Conservation (phyloP, 2,329 filamentous ascomycete genomes). For the Orbilia ellipsospora region DNA sequence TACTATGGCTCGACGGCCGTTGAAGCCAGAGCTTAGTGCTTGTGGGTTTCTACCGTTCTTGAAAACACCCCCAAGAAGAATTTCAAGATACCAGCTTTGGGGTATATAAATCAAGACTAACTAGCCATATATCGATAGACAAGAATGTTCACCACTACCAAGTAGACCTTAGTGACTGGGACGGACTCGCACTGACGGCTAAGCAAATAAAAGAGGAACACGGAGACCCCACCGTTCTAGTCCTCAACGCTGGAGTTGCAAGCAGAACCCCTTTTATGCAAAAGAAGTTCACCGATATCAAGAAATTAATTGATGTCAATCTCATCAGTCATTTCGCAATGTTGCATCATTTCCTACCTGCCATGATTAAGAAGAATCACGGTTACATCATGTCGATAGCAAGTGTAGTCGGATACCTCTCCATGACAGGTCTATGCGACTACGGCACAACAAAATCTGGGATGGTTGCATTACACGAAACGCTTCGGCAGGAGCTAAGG, state of each 20-base stretch:
- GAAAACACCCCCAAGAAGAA: not conserved
- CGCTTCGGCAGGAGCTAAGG: conserved; percentile 69
- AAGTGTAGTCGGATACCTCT: conserved; percentile 71
- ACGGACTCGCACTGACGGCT: conserved; percentile 4
- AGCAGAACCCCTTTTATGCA: conserved; percentile 1
- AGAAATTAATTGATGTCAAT: conserved; percentile 72
- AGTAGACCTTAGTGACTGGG: conserved; percentile 6
- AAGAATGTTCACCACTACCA: conserved; percentile 22
- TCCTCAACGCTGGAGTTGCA: conserved; percentile 60
- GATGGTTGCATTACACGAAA: conserved; percentile 75
- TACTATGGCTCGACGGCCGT: not conserved
- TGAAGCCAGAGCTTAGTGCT: conserved; percentile 11
- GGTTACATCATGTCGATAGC: conserved; percentile 78
- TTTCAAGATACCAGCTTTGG: too few relatives aligned
- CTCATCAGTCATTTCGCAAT: conserved; percentile 74
- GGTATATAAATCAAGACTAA: too few relatives aligned
- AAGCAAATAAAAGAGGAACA: conserved; percentile 61
- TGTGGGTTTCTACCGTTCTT: conserved; percentile 2
- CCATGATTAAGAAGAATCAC: conserved; percentile 73
- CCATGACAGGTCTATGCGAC: conserved; percentile 73
- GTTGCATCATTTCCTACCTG: conserved; percentile 73
- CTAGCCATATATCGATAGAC: not conserved
- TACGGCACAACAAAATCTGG: conserved; percentile 75
- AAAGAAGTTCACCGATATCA: conserved; percentile 5
- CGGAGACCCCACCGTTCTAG: conserved; percentile 62